Evolutionary conservation across 140 eudicot genomes (phyloP), one percentile per base, ranked within the genome.

Genomic region (Flaveria floridana): DNA sequence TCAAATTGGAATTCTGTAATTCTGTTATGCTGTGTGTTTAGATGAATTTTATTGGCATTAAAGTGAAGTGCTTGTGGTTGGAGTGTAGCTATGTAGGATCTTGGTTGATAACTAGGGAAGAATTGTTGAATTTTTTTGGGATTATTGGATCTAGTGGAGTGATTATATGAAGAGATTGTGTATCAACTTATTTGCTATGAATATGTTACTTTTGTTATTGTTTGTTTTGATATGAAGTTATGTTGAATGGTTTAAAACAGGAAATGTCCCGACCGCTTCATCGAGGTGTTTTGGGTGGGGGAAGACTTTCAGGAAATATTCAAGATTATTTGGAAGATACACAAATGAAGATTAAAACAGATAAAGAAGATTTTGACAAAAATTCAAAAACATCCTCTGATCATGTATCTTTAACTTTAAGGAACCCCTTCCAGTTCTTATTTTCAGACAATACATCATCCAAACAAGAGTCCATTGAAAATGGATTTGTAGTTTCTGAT

Each of bases 251-350:
- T 72, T 46, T 76, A 12, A 73, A 76, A 89, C 76, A 76, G 84
- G 81, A 87, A 78, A 93, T 93, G 98, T 78, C 98, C n/a, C 81
- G 96, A 56, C 97, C 95, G 58, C 98, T 89, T 19, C 98, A 84
- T 63, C 81, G 98, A 61, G 96, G 89, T 75, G 84, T 84, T 30
- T 85, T 84, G 15, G 90, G 92, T 72, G 88, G 92, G 51, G 89
- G 89, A 70, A 80, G 91, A 67, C 70, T 82, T 47, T 82, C 91
- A 0, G 96, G 84, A 16, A 85, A 86, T 78, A 71, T 56, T 78
- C 84, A 85, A 76, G 93, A 87, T 82, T 84, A 82, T 30, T 78
- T 89, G 86, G 86, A 79, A 52, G 98, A 90, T 44, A 82, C 92
- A 39, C 97, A 93, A 66, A 90, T 80, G 91, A 94, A 94, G 86